phyloP scores from a whole-genome alignment of 1,284 basidiomycete species.

The Boletus semigastroideus region DNA sequence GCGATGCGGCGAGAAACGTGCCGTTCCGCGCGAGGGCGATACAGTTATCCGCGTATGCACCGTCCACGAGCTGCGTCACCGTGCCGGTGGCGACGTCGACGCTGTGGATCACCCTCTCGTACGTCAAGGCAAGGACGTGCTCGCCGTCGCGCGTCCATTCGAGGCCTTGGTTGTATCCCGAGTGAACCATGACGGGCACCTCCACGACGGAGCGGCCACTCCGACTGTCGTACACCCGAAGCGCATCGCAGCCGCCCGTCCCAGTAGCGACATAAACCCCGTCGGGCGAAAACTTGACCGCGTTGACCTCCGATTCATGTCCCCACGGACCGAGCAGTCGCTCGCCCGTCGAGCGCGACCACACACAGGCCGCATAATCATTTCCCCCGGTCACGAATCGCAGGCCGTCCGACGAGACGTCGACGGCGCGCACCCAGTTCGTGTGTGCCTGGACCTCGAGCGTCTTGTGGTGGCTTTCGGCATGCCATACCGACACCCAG shows the following conservation, averaged over 20 bases:
- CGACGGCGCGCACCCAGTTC: background rate
- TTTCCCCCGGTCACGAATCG: background rate
- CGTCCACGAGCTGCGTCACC: background rate
- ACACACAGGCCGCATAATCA: no score
- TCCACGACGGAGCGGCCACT: background rate
- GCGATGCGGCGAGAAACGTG: slow-evolving; percentile 1
- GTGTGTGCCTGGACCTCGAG: background rate
- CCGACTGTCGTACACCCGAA: background rate
- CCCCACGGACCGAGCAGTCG: background rate
- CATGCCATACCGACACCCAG: background rate
- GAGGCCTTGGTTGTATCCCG: background rate
- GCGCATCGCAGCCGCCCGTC: background rate
- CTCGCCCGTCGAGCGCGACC: background rate
- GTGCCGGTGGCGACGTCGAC: background rate
- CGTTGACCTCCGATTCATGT: background rate
- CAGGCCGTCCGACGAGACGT: background rate
- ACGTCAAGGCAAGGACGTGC: background rate
- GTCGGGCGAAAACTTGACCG: background rate
- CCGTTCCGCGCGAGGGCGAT: slow-evolving; percentile 4
- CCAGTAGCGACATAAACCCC: background rate
- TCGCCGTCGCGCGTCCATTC: background rate
- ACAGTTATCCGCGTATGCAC: background rate
- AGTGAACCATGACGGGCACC: background rate
- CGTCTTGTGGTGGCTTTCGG: background rate
- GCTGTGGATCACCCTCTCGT: background rate